Evolutionary conservation across 805 yeast genomes (phyloP), one percentile per base, ranked within the genome.

Genomic region (Yamadazyma nakazawae): DNA sequence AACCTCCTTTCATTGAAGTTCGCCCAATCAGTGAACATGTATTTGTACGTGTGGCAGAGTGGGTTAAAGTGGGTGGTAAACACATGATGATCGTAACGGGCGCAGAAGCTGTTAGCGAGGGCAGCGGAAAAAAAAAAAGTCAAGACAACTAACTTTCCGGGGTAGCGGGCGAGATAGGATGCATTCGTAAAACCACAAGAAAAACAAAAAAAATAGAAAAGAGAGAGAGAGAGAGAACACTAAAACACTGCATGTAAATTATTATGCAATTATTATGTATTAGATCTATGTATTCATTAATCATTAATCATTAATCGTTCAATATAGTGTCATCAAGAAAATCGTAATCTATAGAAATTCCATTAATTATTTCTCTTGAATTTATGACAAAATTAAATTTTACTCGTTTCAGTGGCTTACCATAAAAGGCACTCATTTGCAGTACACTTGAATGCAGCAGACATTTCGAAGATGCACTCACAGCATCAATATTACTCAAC

Each of bases 321-420:
- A 49, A 18, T 9, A 49, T 42, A 6, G 42, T 19, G 37, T 68
- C 61, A 54, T 72, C 76, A 49, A 72, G 59, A 46, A 63, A 69
- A 52, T 68, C 69, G 54, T 72, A 74, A 54, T 76, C 80, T 49
- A 68, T 64, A 24, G 68, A 60, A 25, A 64, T 64, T 17, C 73
- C 76, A 48, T 71, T 75, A 46, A 74, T 62, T 34, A 71, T 68
- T 53, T 75, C 79, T 46, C 81, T 63, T 7, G 75, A 66, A 45
- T 67, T 72, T 42, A 76, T 67, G 30, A 70, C 66, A 53, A 60
- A 62, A 48, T 66, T 67, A 53, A 76, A 76, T 35, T 70, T 65
- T 7, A 76, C 80, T 48, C 66, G 62, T 37, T 50, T 60, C 32
- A 14, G 25, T 6, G 30, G 38, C 24, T 45, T 45, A 9, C 32